Conservation (phyloP, 495 filamentous ascomycete genomes). For the Trichoderma orchidacearum region DNA sequence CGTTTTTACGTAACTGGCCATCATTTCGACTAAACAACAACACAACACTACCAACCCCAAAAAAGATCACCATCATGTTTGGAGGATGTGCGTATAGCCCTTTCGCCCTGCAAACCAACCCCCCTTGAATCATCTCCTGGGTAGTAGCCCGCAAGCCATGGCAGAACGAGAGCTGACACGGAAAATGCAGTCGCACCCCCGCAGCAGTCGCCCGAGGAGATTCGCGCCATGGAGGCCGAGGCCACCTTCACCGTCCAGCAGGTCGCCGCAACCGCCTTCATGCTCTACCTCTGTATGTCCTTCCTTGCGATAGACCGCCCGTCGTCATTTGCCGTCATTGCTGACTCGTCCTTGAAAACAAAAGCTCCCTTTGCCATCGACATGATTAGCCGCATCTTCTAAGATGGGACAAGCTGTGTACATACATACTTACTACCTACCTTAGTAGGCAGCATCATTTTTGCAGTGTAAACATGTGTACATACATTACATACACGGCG, state of each 20-base stretch:
- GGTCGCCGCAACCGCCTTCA: slow-evolving; percentile 44
- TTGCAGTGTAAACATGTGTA: not conserved
- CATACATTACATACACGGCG: not conserved
- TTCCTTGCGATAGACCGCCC: too few species aligned
- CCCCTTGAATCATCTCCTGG: not conserved
- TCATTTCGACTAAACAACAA: not conserved
- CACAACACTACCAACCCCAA: not conserved
- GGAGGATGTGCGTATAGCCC: slow-evolving; percentile 25
- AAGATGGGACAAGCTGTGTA: slow-evolving; percentile 15
- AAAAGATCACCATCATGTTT: slow-evolving; percentile 21
- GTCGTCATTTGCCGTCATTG: too few species aligned
- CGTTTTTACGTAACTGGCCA: not conserved
- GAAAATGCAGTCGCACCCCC: slow-evolving; percentile 30
- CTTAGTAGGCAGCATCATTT: not conserved
- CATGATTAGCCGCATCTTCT: slow-evolving; percentile 62
- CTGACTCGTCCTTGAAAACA: not conserved
- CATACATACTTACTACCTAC: not conserved
- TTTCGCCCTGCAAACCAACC: not conserved
- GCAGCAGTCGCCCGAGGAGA: slow-evolving; percentile 34
- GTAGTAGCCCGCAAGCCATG: too few species aligned
- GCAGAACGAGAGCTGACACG: too few species aligned
- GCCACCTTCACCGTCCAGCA: slow-evolving; percentile 52
- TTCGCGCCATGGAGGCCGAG: slow-evolving; percentile 53
- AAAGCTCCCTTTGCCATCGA: slow-evolving; percentile 79
- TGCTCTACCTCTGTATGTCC: slow-evolving; percentile 72